phyloP scores from a whole-genome alignment of 2,329 filamentous ascomycete genomes.

The Fusarium abutilonis region DNA sequence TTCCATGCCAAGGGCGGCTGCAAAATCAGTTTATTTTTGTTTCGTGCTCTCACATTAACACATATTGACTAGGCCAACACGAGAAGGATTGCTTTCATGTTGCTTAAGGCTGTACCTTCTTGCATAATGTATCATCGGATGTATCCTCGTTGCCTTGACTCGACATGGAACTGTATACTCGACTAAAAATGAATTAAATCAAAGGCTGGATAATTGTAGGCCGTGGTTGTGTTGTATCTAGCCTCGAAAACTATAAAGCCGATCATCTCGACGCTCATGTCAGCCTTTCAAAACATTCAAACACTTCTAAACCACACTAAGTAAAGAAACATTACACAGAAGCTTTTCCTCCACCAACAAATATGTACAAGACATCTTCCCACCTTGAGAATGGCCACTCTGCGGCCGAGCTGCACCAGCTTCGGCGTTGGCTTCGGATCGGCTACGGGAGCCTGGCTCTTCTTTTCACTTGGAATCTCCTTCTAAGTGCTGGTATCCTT shows the following conservation, averaged over 20 bases:
- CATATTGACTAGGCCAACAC: no score
- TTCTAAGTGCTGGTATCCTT: background rate
- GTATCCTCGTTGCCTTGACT: background rate
- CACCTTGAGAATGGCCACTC: background rate
- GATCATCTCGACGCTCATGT: background rate
- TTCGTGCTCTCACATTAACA: background rate
- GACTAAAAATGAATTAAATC: background rate
- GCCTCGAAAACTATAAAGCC: background rate
- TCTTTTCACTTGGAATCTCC: background rate
- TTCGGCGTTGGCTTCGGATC: background rate
- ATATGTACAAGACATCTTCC: background rate
- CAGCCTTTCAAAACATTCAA: background rate
- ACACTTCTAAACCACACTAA: background rate
- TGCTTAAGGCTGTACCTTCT: background rate
- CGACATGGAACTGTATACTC: background rate
- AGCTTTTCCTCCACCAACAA: background rate
- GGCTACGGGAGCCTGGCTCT: background rate
- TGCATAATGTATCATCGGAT: background rate
- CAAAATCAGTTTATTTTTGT: no score
- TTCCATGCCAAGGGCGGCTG: no score
- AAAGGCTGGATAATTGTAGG: background rate
- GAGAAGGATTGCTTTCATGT: background rate
- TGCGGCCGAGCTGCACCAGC: background rate
- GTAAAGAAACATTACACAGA: background rate
- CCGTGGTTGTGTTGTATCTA: background rate